Evolutionary conservation across 2,329 filamentous ascomycete species (phyloP).

Genomic region (Ascochyta clinopodiicola): DNA sequence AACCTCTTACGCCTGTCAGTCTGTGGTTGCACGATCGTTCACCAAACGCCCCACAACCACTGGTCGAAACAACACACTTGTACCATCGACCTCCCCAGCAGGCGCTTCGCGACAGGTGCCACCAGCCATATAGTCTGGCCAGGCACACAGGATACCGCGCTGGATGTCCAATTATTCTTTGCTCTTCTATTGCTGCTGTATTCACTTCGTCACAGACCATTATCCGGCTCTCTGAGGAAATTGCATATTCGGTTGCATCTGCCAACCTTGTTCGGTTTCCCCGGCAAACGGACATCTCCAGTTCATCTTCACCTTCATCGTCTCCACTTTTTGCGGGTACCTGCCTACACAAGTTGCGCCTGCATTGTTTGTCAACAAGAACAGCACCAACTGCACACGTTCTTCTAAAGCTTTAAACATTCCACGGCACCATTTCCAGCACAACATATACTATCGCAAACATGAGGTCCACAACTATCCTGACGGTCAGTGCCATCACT

Average conservation of each 20-base stretch:
- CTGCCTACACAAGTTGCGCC: not conserved
- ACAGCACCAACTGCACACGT: not conserved
- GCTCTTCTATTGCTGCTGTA: not conserved
- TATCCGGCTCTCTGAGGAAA: not conserved
- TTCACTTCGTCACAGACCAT: not conserved
- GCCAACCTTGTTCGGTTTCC: not conserved
- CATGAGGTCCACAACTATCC: slow-evolving; percentile 8
- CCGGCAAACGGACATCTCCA: not conserved
- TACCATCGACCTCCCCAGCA: not conserved
- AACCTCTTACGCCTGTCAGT: slow-evolving; percentile 8
- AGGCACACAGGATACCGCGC: not conserved
- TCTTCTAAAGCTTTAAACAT: not conserved
- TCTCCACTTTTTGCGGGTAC: not conserved
- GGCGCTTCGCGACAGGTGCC: not conserved
- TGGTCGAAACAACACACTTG: slow-evolving; percentile 12
- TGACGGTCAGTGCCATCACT: not conserved
- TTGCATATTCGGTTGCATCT: not conserved
- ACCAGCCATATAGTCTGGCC: slow-evolving; percentile 1
- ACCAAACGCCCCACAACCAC: slow-evolving; percentile 7
- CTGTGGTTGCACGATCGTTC: slow-evolving; percentile 13
- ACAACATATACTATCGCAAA: not conserved
- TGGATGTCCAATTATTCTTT: not conserved
- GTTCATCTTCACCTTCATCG: slow-evolving; percentile 7
- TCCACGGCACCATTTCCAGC: not conserved
- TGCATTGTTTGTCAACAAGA: slow-evolving; percentile 5